phyloP scores from a whole-genome alignment of 176 grass and related monocot genomes.

The Canna indica region DNA sequence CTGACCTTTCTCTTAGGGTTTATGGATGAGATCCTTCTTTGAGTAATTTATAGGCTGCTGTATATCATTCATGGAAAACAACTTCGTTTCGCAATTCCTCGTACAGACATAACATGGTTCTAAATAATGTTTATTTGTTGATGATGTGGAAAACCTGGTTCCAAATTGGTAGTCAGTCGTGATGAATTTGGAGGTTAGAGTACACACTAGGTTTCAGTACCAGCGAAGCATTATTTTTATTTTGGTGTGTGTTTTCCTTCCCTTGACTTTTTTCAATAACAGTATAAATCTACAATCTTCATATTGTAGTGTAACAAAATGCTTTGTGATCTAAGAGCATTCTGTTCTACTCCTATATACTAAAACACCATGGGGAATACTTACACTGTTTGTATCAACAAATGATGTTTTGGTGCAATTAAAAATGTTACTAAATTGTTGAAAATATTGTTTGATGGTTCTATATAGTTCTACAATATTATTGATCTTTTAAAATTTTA shows the following conservation, averaged over 20 bases:
- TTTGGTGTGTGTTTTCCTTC: neutral
- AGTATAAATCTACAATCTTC: neutral
- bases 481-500: too few relatives aligned
- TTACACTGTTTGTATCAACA: neutral
- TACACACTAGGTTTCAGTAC: neutral
- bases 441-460: too few relatives aligned
- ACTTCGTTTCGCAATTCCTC: neutral
- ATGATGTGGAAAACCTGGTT: neutral
- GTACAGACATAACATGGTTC: neutral
- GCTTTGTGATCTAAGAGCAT: neutral
- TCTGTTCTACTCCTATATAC: neutral
- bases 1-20: neutral
- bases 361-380: neutral
- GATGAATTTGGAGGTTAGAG: neutral
- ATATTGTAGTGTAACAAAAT: neutral
- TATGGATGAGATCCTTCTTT: slow-evolving; percentile 1
- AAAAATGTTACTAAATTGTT: neutral
- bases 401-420: neutral
- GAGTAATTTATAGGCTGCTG: neutral
- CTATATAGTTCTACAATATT: too few relatives aligned
- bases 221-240: neutral
- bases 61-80: neutral
- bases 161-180: neutral
- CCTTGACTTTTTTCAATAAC: neutral
- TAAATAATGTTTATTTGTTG: neutral